phyloP scores from a whole-genome alignment of 257 asterid genomes.

The Paulownia fortunei region DNA sequence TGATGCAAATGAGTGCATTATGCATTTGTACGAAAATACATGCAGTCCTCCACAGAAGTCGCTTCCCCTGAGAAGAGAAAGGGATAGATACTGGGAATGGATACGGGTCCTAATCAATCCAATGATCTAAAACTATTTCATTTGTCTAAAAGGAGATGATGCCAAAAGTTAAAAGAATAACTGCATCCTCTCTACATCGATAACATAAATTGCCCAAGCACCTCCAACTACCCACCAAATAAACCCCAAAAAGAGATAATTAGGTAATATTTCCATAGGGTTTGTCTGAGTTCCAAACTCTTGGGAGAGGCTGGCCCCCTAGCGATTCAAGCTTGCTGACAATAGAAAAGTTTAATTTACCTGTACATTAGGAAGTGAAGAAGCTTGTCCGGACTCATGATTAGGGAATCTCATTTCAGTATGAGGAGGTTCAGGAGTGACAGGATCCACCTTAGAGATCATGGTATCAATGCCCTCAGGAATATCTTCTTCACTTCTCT shows the following conservation, averaged over 20 bases:
- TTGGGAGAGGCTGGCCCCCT: too few relatives aligned
- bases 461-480: slow-evolving; percentile 41
- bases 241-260: not conserved
- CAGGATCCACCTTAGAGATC: slow-evolving; percentile 66
- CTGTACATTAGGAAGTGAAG: slow-evolving; percentile 35
- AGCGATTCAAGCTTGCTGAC: too few relatives aligned
- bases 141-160: not conserved
- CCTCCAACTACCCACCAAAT: not conserved
- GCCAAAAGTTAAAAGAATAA: not conserved
- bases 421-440: slow-evolving; percentile 83
- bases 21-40: too few relatives aligned
- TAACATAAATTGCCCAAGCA: not conserved
- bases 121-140: too few relatives aligned
- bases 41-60: too few relatives aligned
- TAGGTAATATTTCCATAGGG: too few relatives aligned
- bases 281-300: too few relatives aligned
- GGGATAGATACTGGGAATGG: too few relatives aligned
- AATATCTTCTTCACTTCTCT: slow-evolving; percentile 58
- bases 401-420: slow-evolving; percentile 46
- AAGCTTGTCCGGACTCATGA: slow-evolving; percentile 39
- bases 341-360: slow-evolving; percentile 21
- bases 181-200: too few relatives aligned
- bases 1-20: too few relatives aligned
- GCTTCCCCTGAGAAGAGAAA: too few relatives aligned
- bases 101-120: too few relatives aligned